Conservation (phyloP, 192 early-diverging fungal genomes). For the Backusella australiensis region DNA sequence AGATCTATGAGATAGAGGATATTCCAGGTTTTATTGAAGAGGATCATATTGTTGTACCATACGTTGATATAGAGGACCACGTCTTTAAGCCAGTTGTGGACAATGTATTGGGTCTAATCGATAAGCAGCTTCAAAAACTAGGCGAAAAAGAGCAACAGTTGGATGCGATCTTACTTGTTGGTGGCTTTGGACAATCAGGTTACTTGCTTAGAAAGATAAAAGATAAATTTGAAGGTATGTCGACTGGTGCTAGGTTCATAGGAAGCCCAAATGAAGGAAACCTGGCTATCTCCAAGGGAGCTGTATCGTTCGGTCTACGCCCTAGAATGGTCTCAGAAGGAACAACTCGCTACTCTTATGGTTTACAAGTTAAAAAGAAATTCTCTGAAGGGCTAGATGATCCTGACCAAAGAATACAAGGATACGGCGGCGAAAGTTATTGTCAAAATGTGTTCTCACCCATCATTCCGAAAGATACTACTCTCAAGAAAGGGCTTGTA, state of each 20-base stretch:
- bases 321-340: constrained; percentile 44
- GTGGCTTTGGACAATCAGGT: constrained; percentile 51
- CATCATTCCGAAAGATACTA: not conserved
- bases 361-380: constrained; percentile 39
- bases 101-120: constrained; percentile 38
- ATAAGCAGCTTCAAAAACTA: constrained; percentile 41
- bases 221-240: constrained; percentile 29
- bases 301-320: constrained; percentile 48
- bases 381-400: constrained; percentile 15
- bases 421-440: not conserved
- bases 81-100: constrained; percentile 52
- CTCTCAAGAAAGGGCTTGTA: not conserved
- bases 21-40: constrained; percentile 41
- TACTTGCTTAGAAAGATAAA: constrained; percentile 47
- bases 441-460: not conserved
- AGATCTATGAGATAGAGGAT: constrained; percentile 36
- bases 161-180: constrained; percentile 50
- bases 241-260: constrained; percentile 42
- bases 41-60: constrained; percentile 40
- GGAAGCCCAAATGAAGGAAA: constrained; percentile 42
- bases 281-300: constrained; percentile 47
- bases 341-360: constrained; percentile 44
- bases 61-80: constrained; percentile 40
- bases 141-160: constrained; percentile 30
- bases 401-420: not conserved